A percentile compares a stretch with the other conserved stretches of the same genome.
These are phyloP conservation scores for Pseudomonodictys pantanalensis DNA, from an alignment of 495 filamentous ascomycete genomes.

Conservation along the genomic window DNA sequence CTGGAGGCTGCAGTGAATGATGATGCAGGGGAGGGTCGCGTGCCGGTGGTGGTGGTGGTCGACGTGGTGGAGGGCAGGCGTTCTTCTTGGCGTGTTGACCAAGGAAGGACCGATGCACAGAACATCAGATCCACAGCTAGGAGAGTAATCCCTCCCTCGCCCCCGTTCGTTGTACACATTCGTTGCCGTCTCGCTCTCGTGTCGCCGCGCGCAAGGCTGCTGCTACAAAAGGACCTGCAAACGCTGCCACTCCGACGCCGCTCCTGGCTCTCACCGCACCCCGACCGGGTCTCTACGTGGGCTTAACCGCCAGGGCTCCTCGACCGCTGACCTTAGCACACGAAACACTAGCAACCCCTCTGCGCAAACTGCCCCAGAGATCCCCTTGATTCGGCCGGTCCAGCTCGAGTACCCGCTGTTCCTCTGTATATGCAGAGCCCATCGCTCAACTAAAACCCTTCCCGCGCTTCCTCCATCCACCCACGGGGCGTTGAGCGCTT, in stretches of 20 bases:
- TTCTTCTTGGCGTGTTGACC: background rate
- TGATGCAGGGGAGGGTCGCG: background rate
- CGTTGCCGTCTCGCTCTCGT: background rate
- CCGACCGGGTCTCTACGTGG: too few relatives aligned
- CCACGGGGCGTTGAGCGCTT: too few relatives aligned
- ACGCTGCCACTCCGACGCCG: background rate
- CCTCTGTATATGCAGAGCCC: background rate
- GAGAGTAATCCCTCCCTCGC: background rate
- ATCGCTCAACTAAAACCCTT: background rate
- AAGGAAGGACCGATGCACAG: background rate
- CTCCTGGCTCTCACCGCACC: background rate
- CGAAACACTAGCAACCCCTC: conserved; percentile 30
- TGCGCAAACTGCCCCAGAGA: background rate
- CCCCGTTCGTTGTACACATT: background rate
- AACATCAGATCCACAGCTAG: background rate
- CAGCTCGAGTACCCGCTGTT: conserved; percentile 20
- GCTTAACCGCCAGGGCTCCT: background rate
- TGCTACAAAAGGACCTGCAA: background rate
- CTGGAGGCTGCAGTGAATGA: background rate
- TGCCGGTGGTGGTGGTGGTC: too few relatives aligned
- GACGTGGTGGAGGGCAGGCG: background rate
- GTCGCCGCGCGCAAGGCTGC: background rate
- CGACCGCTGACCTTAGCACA: background rate
- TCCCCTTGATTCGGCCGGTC: conserved; percentile 1
- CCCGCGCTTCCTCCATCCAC: background rate